Conservation (phyloP, 106 monocot species). For the Ottelia alismoides region DNA sequence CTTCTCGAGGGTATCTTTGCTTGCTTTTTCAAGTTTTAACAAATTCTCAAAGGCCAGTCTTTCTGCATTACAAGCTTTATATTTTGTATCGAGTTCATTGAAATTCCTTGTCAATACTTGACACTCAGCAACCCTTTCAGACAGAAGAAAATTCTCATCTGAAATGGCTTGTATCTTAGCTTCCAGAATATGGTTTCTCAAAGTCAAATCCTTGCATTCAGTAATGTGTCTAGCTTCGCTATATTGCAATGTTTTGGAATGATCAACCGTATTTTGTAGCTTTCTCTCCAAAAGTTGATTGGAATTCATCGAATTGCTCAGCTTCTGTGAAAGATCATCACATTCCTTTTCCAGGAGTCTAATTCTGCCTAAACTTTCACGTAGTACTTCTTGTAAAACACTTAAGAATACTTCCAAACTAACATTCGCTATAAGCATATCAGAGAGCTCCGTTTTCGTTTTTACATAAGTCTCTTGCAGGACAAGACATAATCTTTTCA, state of each 20-base stretch:
- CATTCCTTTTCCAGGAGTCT: conserved; percentile 27
- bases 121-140: conserved; percentile 33
- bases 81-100: conserved; percentile 27
- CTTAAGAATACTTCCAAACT: conserved; percentile 42
- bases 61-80: conserved; percentile 38
- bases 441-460: conserved; percentile 41
- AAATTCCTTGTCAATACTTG: conserved; percentile 25
- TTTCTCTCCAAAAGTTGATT: conserved; percentile 32
- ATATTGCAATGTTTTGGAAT: conserved; percentile 26
- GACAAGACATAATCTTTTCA: conserved; percentile 8
- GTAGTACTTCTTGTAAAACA: conserved; percentile 49
- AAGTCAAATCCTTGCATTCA: conserved; percentile 45
- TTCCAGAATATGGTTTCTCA: conserved; percentile 41
- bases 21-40: conserved; percentile 6
- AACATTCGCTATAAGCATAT: conserved; percentile 29
- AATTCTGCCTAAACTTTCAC: conserved; percentile 20
- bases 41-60: conserved; percentile 30
- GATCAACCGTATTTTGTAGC: conserved; percentile 32
- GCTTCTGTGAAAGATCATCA: conserved; percentile 30
- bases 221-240: conserved; percentile 30
- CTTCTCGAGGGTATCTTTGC: conserved; percentile 27
- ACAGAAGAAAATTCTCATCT: conserved; percentile 40
- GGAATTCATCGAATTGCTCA: conserved; percentile 26
- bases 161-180: conserved; percentile 34
- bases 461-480: conserved; percentile 8